Base-by-base conservation (phyloP, 805 yeast species). In the Monosporozyma servazzii region DNA sequence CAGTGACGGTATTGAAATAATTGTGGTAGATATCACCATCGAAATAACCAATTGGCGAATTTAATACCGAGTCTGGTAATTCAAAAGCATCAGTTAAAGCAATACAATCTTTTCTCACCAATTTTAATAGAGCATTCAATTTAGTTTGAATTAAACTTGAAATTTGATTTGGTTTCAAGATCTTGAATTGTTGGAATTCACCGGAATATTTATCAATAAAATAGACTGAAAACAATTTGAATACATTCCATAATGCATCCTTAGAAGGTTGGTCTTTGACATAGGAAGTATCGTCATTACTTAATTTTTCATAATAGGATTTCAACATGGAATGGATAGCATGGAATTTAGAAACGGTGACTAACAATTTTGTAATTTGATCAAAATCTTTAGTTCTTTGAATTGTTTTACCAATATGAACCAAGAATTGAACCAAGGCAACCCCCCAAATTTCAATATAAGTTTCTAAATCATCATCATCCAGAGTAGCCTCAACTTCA, bases 1-100 rank as follows among this genome's bases (percentile, higher is more conserved):
- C 65, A 48, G 71, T 63, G 17, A 82, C 79, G 52, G 81, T 80
- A 61, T 78, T 79, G 53, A 83, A 84, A 71, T 88, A 88, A 66
- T 86, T 81, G 63, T 82, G 81, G 71, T 88, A 89, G 51, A 87
- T 82, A 66, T 89, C 83, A 53, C 96, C 96, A 59, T 86, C 81
- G 68, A 77, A 83, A 52, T 74, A 76, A 46, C 96, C 97, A 52
- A 89, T 77, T 4, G 93, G 82, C 0, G 96, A 81, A 66, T 88
- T 86, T 63, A 89, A 76, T 71, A 85, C 78, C 65, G 77, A 84
- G 70, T 89, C 96, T 41, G 88, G 80, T 56, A 85, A 76, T 68
- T 84, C 80, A 75, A 89, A 89, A 1, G 95, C 77, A 68, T 89
- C 97, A 5, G 95, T 85, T 60, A 86, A 74, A 1, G 86, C 84